Percentiles rank a stretch among this genome's conserved stretches.
These are phyloP conservation scores for Claviceps sp. DNA, from an alignment of 2,329 filamentous ascomycete species.

Conservation along the genomic window DNA sequence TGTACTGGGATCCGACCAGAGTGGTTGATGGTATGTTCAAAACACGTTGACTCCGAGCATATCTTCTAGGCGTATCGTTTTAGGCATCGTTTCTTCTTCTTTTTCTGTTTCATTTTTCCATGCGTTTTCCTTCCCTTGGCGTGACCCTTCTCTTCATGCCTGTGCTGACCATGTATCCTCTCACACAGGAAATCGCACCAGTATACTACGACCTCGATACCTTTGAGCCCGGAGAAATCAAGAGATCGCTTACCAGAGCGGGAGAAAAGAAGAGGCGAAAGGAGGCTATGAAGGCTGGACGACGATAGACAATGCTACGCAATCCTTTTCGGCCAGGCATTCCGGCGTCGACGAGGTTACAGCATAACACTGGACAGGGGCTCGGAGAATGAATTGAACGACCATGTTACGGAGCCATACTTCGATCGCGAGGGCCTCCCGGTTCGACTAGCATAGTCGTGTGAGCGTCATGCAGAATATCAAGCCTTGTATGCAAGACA, in stretches of 20 bases:
- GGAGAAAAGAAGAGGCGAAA: conserved; percentile 48
- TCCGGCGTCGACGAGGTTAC: too few relatives aligned
- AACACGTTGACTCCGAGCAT: too few relatives aligned
- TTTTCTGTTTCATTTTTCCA: background rate
- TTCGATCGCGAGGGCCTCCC: too few relatives aligned
- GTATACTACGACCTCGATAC: conserved; percentile 77
- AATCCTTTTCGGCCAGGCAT: too few relatives aligned
- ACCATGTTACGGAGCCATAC: too few relatives aligned
- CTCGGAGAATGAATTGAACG: too few relatives aligned
- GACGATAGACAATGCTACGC: conserved; percentile 14
- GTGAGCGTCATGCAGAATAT: too few relatives aligned
- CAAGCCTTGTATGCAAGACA: too few relatives aligned
- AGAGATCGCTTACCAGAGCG: conserved; percentile 46
- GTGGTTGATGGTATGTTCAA: conserved; percentile 66
- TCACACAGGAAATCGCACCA: conserved; percentile 80
- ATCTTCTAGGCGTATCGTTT: too few relatives aligned
- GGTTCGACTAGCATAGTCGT: too few relatives aligned
- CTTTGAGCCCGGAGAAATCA: conserved; percentile 80
- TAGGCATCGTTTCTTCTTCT: background rate
- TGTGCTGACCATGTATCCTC: background rate
- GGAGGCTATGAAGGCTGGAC: conserved; percentile 39
- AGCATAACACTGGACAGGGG: too few relatives aligned
- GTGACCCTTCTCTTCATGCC: background rate
- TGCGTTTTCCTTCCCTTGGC: background rate
- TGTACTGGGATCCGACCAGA: conserved; percentile 86